Conservation (phyloP, 164 flowering plant genomes). For the Pachysandra terminalis region DNA sequence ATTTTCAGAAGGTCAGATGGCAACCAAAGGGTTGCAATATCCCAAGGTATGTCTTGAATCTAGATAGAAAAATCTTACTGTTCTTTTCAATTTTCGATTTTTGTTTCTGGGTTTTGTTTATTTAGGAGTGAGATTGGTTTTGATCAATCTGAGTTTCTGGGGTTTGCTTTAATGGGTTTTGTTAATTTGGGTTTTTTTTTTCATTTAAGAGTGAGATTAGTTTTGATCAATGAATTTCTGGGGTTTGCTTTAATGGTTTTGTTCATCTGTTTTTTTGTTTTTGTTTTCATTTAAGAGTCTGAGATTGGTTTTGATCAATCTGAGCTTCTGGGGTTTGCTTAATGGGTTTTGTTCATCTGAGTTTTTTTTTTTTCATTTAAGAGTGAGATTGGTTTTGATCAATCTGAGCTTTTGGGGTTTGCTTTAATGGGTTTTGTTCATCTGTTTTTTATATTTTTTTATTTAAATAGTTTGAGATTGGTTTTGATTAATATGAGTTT, state of each 20-base stretch:
- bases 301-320: not conserved
- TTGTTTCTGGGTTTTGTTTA: not conserved
- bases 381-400: not conserved
- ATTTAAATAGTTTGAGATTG: not conserved
- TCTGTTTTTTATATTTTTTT: not conserved
- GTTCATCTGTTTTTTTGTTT: not conserved
- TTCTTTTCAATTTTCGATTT: not conserved
- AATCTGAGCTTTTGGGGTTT: not conserved
- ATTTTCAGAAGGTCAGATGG: slow-evolving; percentile 68
- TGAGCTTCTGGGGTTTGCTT: not conserved
- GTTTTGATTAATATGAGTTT: not conserved
- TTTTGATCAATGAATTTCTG: not conserved
- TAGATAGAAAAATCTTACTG: not conserved
- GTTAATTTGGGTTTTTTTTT: not conserved
- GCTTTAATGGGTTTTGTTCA: not conserved
- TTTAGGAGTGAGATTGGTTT: not conserved
- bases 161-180: not conserved
- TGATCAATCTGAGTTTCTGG: not conserved
- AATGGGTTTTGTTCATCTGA: not conserved
- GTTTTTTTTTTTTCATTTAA: not conserved
- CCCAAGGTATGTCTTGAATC: slow-evolving; percentile 53
- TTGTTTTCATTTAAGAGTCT: not conserved
- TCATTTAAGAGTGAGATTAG: not conserved
- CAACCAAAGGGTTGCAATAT: slow-evolving; percentile 76
- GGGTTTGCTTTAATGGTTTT: not conserved